Base-by-base conservation (phyloP, 805 yeast species). In the Cyberlindnera euphorbiiphila region DNA sequence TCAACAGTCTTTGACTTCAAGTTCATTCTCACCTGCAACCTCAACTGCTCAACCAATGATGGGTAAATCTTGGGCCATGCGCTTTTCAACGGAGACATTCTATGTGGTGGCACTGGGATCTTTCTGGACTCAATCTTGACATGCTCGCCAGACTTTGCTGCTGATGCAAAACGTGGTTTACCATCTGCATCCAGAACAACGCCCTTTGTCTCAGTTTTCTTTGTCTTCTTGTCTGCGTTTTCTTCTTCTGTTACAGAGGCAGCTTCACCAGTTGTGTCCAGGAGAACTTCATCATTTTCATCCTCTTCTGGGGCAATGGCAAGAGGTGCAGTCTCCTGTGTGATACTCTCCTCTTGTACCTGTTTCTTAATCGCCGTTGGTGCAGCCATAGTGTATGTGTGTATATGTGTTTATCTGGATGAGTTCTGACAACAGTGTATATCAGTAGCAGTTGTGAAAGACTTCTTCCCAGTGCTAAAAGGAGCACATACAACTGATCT, bases 21-120 rank as follows among this genome's bases (percentile, higher is more conserved):
- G 61, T 93, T 91, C 97, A 93, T 91, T 65, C 97, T 76, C 32
- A 93, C 97, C 64, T 93, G 98, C 47, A 93, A 69, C 59, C 93
- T 88, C 51, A 93, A 72, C 64, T 89, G 96, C 46, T 93, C 96
- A 25, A 93, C 98, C 49, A 93, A 68, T 6, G 98, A 98, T 23
- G 95, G 95, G 59, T 93, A 93, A 30, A 93, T 82, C 60, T 93
- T 93, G 30, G 86, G 74, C 99, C 99, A 93, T 31, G 81, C 72
- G 47, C 76, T 77, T 61, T 87, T 85, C 54, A 93, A 72, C 17
- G 98, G 98, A 1, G 95, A 74, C 88, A 93, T 83, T 71, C 99
- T 76, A 61, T 93, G 98, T 21, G 97, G 98, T 27, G 98, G 98
- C 22, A 93, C 94, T 4, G 91, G 77, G 9, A 93, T 85, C 56